Evolutionary conservation across 371 early-diverging fungal genomes (phyloP), one percentile per base, ranked within the genome.

Genomic region (Mortierella sp.): DNA sequence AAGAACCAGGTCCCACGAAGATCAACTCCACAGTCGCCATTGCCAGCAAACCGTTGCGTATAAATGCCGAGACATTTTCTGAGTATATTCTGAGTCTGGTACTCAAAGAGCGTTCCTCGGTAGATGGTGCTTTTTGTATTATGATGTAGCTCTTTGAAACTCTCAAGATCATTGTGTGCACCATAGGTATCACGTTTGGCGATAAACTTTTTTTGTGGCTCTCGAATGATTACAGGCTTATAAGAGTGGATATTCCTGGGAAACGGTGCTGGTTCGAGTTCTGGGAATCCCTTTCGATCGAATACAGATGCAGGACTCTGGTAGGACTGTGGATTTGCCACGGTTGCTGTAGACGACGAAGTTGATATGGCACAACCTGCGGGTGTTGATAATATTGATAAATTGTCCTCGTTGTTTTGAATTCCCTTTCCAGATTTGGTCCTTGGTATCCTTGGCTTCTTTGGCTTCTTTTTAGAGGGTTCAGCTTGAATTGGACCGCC

Each of bases 1-100:
- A 81, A 58, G 48, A 81, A 81, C 81, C 81, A 81, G 1, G 75
- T 81, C 33, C 81, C 81, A 3, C 81, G 71, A 3, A 81, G 81
- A 69, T 81, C 81, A 48, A 81, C 69, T 4, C 81, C 81, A 32
- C 58, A n/a, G 24, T 81, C 81, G 13, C 57, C 52, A 41, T 69
- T 68, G 10, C 81, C 81, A 22, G 81, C 81, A 24, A 76, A 72
- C 10, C 76, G 76, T n/a, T 75, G 81, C 19, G 81, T 81, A 52
- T 81, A 81, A 36, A 81, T 81, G 9, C 81, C 81, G 22, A 81
- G 76, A 2, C 32, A n/a, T 7, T 72, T 69, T 28, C n/a, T 67
- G 62, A 81, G 72, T 41, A 81, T 58, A 40, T 69, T 66, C 47
- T 81, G 81, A 0, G 81, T 75, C 59, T 72, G 81, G 22, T 81